Evolutionary conservation across 1,139 yeast genomes (phyloP).

Genomic region (Yamadazyma songkhlaensis): DNA sequence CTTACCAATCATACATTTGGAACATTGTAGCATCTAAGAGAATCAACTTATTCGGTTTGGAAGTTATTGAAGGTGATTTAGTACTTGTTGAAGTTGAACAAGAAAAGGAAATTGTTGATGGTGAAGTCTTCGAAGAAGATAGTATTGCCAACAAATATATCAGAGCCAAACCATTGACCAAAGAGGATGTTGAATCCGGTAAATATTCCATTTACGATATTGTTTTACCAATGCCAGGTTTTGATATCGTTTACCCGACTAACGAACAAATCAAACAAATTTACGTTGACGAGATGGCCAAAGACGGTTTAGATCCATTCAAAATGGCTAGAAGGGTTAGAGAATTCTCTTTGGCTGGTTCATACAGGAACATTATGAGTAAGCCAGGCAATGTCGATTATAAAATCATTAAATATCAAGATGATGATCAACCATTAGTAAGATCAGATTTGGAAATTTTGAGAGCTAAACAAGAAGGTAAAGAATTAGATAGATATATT

Average conservation of each 20-base stretch:
- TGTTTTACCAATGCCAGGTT: constrained; percentile 94
- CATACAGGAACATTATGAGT: constrained; percentile 75
- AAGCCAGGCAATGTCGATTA: constrained; percentile 67
- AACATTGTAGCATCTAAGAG: constrained; percentile 81
- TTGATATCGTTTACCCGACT: constrained; percentile 77
- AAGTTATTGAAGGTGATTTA: constrained; percentile 79
- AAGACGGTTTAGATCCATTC: constrained; percentile 80
- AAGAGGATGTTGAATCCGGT: constrained; percentile 63
- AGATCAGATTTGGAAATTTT: constrained; percentile 79
- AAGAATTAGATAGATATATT: constrained; percentile 22
- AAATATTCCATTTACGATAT: constrained; percentile 74
- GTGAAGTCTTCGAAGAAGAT: constrained; percentile 61
- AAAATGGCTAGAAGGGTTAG: constrained; percentile 80
- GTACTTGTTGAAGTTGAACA: constrained; percentile 44
- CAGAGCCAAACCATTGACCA: constrained; percentile 69
- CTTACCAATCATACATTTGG: constrained; percentile 96
- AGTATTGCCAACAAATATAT: constrained; percentile 50
- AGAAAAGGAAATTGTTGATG: constrained; percentile 34
- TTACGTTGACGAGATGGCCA: constrained; percentile 71
- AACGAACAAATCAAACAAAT: constrained; percentile 58
- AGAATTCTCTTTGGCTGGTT: constrained; percentile 90
- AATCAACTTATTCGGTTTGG: constrained; percentile 65
- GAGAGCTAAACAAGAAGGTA: constrained; percentile 34
- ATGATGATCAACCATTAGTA: constrained; percentile 66
- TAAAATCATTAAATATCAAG: constrained; percentile 58